phyloP scores from a whole-genome alignment of 2,329 filamentous ascomycete species.

The Colletotrichum horii region DNA sequence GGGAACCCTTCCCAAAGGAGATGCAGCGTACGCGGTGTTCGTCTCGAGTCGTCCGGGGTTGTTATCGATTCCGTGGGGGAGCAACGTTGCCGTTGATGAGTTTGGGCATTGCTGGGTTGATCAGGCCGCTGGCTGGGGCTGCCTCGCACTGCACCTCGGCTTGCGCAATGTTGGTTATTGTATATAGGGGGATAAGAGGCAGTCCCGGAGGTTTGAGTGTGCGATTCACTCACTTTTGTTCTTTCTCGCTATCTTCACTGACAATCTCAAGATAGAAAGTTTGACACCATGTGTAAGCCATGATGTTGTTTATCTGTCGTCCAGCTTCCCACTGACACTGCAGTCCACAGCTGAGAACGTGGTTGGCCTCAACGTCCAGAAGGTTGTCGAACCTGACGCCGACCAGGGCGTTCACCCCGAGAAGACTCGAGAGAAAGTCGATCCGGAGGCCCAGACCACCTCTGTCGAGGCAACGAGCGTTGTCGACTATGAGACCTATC shows the following conservation, averaged over 20 bases:
- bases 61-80: neutral
- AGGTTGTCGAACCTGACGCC: conserved; percentile 8
- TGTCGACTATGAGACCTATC: neutral
- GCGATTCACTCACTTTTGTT: neutral
- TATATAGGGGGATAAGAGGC: neutral
- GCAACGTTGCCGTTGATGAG: neutral
- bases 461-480: neutral
- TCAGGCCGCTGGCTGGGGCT: neutral
- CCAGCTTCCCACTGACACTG: neutral
- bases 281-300: conserved; percentile 2
- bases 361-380: conserved; percentile 1
- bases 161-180: neutral
- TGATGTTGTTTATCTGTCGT: neutral
- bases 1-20: neutral
- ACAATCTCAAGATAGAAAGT: neutral
- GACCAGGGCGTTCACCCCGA: neutral
- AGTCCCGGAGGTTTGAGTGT: neutral
- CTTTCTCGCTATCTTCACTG: neutral
- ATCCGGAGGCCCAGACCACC: neutral
- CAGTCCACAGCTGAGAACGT: conserved; percentile 5
- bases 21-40: neutral
- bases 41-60: neutral
- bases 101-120: neutral
- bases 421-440: neutral
- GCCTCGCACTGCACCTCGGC: neutral